A percentile compares a stretch with the other conserved stretches of the same genome.
Conservation (phyloP, 1,284 basidiomycete species). For the Malassezia furfur region DNA sequence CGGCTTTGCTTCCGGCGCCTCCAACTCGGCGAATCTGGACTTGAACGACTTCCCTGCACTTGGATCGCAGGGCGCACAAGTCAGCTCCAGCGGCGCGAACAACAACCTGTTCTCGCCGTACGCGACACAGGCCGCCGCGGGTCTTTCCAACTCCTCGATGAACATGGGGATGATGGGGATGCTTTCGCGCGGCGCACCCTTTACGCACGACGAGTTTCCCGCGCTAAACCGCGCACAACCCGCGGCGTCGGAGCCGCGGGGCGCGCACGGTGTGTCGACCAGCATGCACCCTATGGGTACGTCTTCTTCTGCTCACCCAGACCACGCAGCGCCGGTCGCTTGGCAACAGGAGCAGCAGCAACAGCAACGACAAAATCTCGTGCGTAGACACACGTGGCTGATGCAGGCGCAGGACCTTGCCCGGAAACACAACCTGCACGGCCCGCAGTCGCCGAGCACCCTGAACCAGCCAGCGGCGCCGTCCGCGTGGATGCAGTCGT, state of each 20-base stretch:
- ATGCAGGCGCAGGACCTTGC: conserved; percentile 11
- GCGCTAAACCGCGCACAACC: conserved; percentile 28
- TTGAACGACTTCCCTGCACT: conserved; percentile 35
- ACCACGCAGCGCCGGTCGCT: background rate
- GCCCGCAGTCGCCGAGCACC: conserved; percentile 5
- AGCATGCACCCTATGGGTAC: conserved; percentile 5
- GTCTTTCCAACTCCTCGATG: conserved; percentile 7
- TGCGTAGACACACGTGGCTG: background rate
- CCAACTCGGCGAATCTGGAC: conserved; percentile 22
- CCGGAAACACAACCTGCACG: conserved; percentile 3
- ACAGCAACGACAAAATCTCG: conserved; percentile 5
- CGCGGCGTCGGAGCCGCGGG: background rate
- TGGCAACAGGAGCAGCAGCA: conserved; percentile 7
- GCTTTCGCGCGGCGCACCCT: conserved; percentile 20
- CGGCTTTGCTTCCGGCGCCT: conserved; percentile 10
- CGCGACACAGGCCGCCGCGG: conserved; percentile 34
- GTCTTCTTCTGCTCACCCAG: background rate
- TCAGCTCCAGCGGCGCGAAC: background rate
- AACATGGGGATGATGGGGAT: conserved; percentile 3
- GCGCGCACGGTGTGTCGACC: background rate
- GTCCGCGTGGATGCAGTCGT: conserved; percentile 12
- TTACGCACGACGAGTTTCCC: conserved; percentile 44
- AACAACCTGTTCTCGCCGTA: conserved; percentile 28
- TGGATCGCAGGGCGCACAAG: conserved; percentile 20
- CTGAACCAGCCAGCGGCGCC: background rate